phyloP scores from a whole-genome alignment of 2,329 filamentous ascomycete species.

The Penicillium concentricum region DNA sequence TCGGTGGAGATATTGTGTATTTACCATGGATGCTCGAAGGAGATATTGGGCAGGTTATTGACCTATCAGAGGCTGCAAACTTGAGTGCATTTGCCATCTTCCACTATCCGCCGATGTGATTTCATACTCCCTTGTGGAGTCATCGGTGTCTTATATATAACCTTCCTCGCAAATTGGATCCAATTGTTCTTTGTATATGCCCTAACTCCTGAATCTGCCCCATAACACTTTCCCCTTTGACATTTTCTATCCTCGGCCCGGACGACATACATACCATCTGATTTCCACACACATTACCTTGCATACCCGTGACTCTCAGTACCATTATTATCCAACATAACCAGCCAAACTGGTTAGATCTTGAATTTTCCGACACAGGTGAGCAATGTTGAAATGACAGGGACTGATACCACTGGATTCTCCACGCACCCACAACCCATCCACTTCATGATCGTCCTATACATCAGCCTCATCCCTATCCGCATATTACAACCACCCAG shows the following conservation, averaged over 20 bases:
- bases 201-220: slow-evolving; percentile 14
- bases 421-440: not conserved
- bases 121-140: slow-evolving; percentile 12
- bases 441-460: not conserved
- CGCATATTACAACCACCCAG: not conserved
- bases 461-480: not conserved
- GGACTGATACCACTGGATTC: not conserved
- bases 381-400: not conserved
- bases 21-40: slow-evolving; percentile 10
- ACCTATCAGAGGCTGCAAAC: slow-evolving; percentile 10
- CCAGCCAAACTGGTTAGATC: not conserved
- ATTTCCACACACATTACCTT: slow-evolving; percentile 5
- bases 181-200: slow-evolving; percentile 1
- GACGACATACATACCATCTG: not conserved
- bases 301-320: not conserved
- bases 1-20: slow-evolving; percentile 9
- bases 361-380: slow-evolving; percentile 11
- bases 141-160: slow-evolving; percentile 13
- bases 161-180: slow-evolving; percentile 2
- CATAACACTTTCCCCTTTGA: slow-evolving; percentile 9
- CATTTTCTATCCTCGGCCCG: slow-evolving; percentile 1
- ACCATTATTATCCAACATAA: slow-evolving; percentile 3
- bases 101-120: slow-evolving; percentile 14
- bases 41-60: slow-evolving; percentile 5
- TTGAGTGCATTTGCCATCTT: slow-evolving; percentile 13